These are phyloP conservation scores for Chlamydomonas incerta DNA, from an alignment of 139 green algal species.

Conservation along the genomic window DNA sequence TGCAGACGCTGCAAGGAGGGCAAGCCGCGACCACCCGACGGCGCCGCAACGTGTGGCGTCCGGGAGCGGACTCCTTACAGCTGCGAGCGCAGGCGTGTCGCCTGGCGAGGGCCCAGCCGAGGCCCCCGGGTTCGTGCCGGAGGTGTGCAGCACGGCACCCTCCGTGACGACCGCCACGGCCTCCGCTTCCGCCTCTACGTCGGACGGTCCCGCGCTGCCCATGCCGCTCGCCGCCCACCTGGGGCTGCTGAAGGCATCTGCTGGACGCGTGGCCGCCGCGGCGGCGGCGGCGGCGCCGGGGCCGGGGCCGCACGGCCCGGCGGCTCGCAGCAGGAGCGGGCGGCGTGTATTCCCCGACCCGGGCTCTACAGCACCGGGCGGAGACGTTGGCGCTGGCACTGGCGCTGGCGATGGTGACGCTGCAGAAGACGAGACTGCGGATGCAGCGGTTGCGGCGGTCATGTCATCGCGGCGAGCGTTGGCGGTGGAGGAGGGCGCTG, in stretches of 20 bases:
- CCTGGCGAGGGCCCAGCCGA: too few relatives aligned
- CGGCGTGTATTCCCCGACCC: conserved; percentile 25
- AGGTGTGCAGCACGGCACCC: neutral
- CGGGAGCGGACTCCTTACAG: too few relatives aligned
- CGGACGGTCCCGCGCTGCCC: neutral
- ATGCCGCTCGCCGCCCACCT: neutral
- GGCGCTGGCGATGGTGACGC: neutral
- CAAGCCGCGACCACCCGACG: too few relatives aligned
- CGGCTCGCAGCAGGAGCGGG: conserved; percentile 4
- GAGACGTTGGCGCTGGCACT: neutral
- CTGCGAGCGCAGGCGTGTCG: too few relatives aligned
- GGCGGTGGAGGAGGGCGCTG: too few relatives aligned
- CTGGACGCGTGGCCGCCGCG: too few relatives aligned
- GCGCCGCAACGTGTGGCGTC: neutral
- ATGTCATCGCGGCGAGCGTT: too few relatives aligned
- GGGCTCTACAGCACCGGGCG: neutral
- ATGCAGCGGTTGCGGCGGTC: too few relatives aligned
- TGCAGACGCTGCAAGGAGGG: neutral
- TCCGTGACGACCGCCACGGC: neutral
- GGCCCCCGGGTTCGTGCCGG: neutral
- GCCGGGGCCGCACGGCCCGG: neutral
- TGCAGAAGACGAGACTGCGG: too few relatives aligned
- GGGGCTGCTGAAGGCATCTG: too few relatives aligned
- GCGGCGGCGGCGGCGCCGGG: too few relatives aligned
- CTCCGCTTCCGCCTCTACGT: neutral